Base-by-base conservation (phyloP, 495 filamentous ascomycete genomes). In the Ramalina intermedia region DNA sequence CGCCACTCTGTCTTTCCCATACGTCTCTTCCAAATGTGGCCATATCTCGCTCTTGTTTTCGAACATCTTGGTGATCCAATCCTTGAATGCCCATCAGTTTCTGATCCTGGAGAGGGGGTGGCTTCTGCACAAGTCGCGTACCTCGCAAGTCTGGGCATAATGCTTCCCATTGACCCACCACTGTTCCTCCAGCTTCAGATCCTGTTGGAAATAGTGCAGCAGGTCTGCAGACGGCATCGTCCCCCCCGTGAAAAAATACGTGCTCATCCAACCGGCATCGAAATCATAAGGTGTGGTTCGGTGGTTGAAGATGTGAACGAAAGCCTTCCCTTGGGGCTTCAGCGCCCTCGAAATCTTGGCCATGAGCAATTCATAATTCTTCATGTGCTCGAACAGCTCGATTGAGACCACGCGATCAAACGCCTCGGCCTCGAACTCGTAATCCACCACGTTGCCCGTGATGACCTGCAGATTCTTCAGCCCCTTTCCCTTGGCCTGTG, bases 321-420 rank as follows among this genome's bases (percentile, higher is more conserved):
- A 81, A 18, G 81, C 58, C 63, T 80, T 79, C 8, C 80, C 80
- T 6, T 64, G 66, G 4, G 74, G 70, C 55, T 71, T 75, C 47
- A 82, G 58, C 9, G 75, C 66, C 29, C 70, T 62, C 9, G 68
- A 46, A 39, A 81, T 56, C 56, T 82, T 82, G 12, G 68, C 71
- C 68, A 82, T 70, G 33, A 84, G 70, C 8, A 74, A 61, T 49
- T 78, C 69, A 63, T 82, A 82, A 54, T 82, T 84, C 58, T 84
- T 84, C 79, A 84, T 82, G 58, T 84, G 80, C 57, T 84, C 80
- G 56, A 84, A 81, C 20, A 84, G 67, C 64, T 82, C 78, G 50
- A 83, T 76, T 3, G 73, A 76, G 23, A 81, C 57, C 2, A 81
- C 72, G 4, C 79, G 69, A 53, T 83, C 79, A 52, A 72, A 83